phyloP scores from a whole-genome alignment of 176 grass and related monocot genomes.

The Leersia perrieri region DNA sequence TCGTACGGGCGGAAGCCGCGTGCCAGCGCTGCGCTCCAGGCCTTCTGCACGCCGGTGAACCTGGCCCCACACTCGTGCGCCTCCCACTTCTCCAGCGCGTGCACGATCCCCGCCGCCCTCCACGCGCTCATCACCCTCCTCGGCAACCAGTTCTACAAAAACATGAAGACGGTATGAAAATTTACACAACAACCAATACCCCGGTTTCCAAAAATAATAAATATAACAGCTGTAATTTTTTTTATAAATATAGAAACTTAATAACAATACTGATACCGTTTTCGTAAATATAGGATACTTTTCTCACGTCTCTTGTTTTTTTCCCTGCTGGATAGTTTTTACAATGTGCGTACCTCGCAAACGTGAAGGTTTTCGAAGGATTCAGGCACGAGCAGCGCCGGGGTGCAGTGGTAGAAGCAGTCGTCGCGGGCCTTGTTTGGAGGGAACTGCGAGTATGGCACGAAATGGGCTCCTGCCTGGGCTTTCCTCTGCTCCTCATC shows the following conservation, averaged over 20 bases:
- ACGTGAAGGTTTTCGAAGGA: conserved; percentile 65
- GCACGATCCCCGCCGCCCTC: conserved; percentile 79
- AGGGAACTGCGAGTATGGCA: conserved; percentile 76
- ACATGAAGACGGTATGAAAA: too few relatives aligned
- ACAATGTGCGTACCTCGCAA: too few relatives aligned
- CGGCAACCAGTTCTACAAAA: conserved; percentile 91
- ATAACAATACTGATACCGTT: too few relatives aligned
- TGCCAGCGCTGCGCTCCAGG: conserved; percentile 47
- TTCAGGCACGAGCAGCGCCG: conserved; percentile 54
- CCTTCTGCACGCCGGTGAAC: conserved; percentile 57
- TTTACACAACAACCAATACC: too few relatives aligned
- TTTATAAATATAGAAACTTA: too few relatives aligned
- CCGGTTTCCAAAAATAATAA: too few relatives aligned
- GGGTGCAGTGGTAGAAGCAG: conserved; percentile 65
- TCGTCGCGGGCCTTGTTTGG: conserved; percentile 25
- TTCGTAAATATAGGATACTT: too few relatives aligned
- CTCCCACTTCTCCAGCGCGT: conserved; percentile 62
- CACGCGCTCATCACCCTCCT: conserved; percentile 87
- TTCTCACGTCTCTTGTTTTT: too few relatives aligned
- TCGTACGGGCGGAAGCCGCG: conserved; percentile 68
- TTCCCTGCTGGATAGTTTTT: too few relatives aligned
- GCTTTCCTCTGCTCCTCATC: conserved; percentile 54
- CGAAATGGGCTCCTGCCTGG: conserved; percentile 36
- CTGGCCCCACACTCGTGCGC: conserved; percentile 71
- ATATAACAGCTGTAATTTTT: too few relatives aligned